These are phyloP conservation scores for Durusdinium trenchii DNA, from an alignment of 73 alveolate genomes.

Conservation along the genomic window DNA sequence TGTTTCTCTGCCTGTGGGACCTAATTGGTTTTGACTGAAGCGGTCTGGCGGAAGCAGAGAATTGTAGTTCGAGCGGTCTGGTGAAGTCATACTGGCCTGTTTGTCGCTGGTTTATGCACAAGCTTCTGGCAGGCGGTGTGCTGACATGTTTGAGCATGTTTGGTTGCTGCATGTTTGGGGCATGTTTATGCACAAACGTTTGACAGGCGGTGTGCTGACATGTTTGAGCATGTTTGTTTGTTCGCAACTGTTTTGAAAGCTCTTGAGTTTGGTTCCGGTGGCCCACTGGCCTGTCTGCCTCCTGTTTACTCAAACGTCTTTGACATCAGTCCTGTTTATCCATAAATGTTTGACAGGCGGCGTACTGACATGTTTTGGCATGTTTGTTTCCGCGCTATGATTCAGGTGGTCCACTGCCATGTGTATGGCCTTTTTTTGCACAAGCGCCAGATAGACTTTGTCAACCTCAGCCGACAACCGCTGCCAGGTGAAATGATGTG, in stretches of 20 bases:
- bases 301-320: background rate
- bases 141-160: conserved; percentile 22
- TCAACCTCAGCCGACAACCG: no score
- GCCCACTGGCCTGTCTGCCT: background rate
- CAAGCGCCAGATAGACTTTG: no score
- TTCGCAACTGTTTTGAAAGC: background rate
- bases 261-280: background rate
- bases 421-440: no score
- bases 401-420: no score
- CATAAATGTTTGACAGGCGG: background rate
- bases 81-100: background rate
- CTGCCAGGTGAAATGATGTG: no score
- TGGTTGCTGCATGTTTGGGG: background rate
- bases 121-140: background rate
- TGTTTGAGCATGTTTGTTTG: background rate
- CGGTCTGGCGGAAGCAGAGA: background rate
- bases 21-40: conserved; percentile 2
- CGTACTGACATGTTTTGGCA: background rate
- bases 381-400: background rate
- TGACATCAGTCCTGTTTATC: background rate
- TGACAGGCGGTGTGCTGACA: background rate
- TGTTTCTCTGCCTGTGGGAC: conserved; percentile 26
- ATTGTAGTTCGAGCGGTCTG: background rate
- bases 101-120: background rate
- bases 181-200: background rate